Base-by-base conservation (phyloP, 345 rosid species). In the Erodium maritimum region DNA sequence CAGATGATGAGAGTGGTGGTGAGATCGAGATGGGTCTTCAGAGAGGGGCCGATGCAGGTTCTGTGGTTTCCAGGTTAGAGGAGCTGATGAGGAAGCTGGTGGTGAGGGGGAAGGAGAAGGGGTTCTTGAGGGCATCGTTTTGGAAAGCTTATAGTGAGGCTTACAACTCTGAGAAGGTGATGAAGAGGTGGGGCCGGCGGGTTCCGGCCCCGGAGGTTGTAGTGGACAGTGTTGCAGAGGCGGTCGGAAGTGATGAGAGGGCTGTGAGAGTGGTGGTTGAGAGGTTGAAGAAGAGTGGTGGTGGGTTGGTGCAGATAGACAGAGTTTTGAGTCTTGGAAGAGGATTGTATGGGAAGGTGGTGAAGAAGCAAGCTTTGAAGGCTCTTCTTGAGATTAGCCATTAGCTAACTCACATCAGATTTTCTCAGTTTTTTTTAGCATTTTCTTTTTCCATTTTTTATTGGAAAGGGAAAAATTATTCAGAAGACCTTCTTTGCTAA, bases 91-190 rank as follows among this genome's bases (percentile, higher is more conserved):
- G 71, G 70, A 77, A 77, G 65, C 75, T 80, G 83, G 70, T 64
- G 42, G 81, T 84, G 60, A 86, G 85, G 73, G 88, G 96, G 33
- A 84, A 67, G 52, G 90, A 80, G 61, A 91, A 74, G 69, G 95
- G 95, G 5, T 77, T 73, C 55, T 13, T 88, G 74, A 84, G 95
- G 72, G 88, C 98, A 19, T 91, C 98, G 4, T 79, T 78, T 50
- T 91, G 93, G 98, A 69, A 55, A 42, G 79, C 75, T 5, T 91
- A 88, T 53, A 58, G 60, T 14, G 84, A 78, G 65, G 62, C 67
- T 14, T 88, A 91, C 33, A 62, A 75, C 19, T 77, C 79, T 1
- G 88, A 88, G 58, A 80, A 82, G 64, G 52, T 52, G 21, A 54
- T 79, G 74, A 88, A 57, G 82, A 74, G 73, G 63, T 82, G 88